A percentile compares a stretch with the other conserved stretches of the same genome.
Evolutionary conservation across 2,329 filamentous ascomycete species (phyloP).

Genomic region (Trichophyton simii): DNA sequence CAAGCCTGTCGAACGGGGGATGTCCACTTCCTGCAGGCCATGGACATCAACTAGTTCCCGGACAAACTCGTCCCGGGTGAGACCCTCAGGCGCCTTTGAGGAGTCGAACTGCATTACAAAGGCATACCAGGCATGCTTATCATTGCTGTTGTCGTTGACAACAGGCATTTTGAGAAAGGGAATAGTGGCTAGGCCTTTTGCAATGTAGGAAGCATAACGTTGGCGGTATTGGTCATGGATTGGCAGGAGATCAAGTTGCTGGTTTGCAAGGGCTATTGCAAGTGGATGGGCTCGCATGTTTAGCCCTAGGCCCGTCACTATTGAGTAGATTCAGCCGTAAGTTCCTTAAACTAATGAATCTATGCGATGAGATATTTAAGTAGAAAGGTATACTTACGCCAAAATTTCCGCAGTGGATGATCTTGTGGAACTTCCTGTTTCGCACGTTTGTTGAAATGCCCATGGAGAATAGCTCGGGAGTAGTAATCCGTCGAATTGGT

Average conservation of each 20-base stretch:
- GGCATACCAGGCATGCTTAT: slow-evolving; percentile 4
- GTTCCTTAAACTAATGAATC: neutral
- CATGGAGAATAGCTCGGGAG: neutral
- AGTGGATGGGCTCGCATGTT: slow-evolving; percentile 3
- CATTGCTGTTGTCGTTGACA: neutral
- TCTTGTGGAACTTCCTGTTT: neutral
- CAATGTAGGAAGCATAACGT: neutral
- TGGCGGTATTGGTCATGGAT: neutral
- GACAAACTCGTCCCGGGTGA: neutral
- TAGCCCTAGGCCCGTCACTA: neutral
- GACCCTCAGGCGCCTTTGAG: neutral
- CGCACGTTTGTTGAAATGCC: slow-evolving; percentile 3
- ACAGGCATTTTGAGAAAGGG: slow-evolving; percentile 3
- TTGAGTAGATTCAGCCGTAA: neutral
- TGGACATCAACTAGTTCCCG: neutral
- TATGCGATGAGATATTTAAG: neutral
- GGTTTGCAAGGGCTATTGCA: neutral
- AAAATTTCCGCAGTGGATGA: slow-evolving; percentile 3
- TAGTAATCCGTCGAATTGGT: neutral
- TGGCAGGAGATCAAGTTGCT: neutral
- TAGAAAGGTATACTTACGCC: neutral
- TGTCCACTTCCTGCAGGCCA: neutral
- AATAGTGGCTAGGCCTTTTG: neutral
- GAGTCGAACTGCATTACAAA: neutral
- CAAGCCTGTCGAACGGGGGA: neutral